Base-by-base conservation (phyloP, 495 filamentous ascomycete genomes). In the Penicillium flavigenum region DNA sequence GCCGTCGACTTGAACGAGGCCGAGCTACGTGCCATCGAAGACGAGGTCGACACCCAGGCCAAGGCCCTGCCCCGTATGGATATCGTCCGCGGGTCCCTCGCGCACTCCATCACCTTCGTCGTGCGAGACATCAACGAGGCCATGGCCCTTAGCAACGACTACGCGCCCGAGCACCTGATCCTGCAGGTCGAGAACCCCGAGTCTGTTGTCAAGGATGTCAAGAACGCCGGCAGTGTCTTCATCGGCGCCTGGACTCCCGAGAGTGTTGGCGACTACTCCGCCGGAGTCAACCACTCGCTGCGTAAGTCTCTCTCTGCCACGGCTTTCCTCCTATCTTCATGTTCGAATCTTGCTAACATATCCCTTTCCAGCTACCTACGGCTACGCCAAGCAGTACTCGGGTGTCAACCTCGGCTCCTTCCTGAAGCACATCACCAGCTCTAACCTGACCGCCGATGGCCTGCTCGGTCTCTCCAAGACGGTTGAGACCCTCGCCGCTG, bases 161-260 rank as follows among this genome's bases (percentile, higher is more conserved):
- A 98, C 65, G 94, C 94, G n/a, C 94, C 94, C 0, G 94, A 98
- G 79, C 94, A 98, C 73, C 72, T 98, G 70, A 98, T 98, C 63
- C 78, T 98, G 27, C 94, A 98, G 74, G 72, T 97, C 22, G 76
- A 86, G 61, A 79, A 90, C 51, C 85, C 94, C 27, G 83, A 87
- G 67, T 72, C 80, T 41, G 79, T 85, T 9, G 88, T 96, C 3
- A 83, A 85, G 16, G 70, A 86, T 62, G 92, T 98, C n/a, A 78
- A 91, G 76, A 96, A 98, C 59, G 94, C 94, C 9, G 94, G 94
- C 1, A 95, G 90, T 70, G 91, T 98, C 14, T 98, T 98, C 69
- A 85, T 97, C 50, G 94, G 94, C 4, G 79, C 85, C 52, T 98
- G 94, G 94, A 97, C 94, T 2, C 94, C 94, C 1, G 94, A 98